Base-by-base conservation (phyloP, 306 rosid species). In the Crotalaria pallida region DNA sequence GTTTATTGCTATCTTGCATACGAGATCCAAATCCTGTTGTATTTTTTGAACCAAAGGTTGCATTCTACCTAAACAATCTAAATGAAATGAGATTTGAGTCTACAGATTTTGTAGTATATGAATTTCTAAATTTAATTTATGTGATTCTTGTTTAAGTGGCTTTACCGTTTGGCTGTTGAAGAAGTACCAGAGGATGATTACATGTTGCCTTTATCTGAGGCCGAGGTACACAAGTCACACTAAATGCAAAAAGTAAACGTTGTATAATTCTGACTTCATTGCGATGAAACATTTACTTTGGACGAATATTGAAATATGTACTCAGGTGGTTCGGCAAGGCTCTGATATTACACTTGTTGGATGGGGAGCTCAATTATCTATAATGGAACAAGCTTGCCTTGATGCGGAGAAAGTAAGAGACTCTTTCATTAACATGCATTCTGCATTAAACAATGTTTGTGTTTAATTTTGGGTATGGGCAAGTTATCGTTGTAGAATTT, bases 31-130 rank as follows among this genome's bases (percentile, higher is more conserved):
- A 94, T 82, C 99, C 99, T 51, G 67, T 94, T 50, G 86, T 94
- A 65, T 94, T 91, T 82, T 91, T 94, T 33, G 99, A 94, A 79
- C 99, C 99, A 18, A 94, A 89, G 97, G 99, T 91, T 77, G 71
- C 34, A 0, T 67, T 72, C 55, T 58, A 56, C 10, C 16, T 53
- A 5, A 48, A 56, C 21, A 53, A 43, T 64, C 77, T 18, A 18
- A 13, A 44, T 66, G 56, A 74, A 60, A n/a, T n/a, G n/a, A n/a
- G n/a, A n/a, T n/a, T 65, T 49, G 21, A 51, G 53, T 59, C 36
- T 12, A 31, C 21, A 41, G 12, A 67, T 13, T 72, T 72, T 43
- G 2, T 36, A 57, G 47, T 49, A 36, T 31, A 41, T 13, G 38
- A 57, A 55, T 18, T 62, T 48, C 40, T 17, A 52, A 63, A 53